A percentile compares a stretch with the other conserved stretches of the same genome.
These are phyloP conservation scores for Termitomyces sp. DNA, from an alignment of 768 basidiomycete species.

Conservation along the genomic window DNA sequence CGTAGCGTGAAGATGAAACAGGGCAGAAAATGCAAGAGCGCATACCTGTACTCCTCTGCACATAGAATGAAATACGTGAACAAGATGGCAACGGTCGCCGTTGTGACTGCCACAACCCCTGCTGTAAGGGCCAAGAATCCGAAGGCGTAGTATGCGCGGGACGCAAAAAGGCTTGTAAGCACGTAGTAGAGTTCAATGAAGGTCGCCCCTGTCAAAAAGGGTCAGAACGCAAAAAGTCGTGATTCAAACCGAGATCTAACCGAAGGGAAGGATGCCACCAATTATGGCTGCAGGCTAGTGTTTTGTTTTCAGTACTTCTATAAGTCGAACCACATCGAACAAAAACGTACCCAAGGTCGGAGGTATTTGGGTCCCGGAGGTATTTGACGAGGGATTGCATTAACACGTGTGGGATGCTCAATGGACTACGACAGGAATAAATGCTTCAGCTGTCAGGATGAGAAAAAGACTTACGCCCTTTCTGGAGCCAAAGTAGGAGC, in stretches of 20 bases:
- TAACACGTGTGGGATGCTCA: conserved; percentile 81
- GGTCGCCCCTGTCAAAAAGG: conserved; percentile 62
- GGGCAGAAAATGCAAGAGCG: not conserved
- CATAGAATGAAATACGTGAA: conserved; percentile 91
- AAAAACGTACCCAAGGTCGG: conserved; percentile 59
- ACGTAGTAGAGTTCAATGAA: conserved; percentile 95
- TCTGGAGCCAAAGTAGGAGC: conserved; percentile 80
- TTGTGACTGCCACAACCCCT: conserved; percentile 76
- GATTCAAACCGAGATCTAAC: conserved; percentile 31
- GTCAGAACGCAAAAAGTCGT: conserved; percentile 2
- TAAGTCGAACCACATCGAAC: not conserved
- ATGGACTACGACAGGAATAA: conserved; percentile 44
- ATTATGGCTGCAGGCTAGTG: conserved; percentile 63
- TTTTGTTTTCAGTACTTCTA: not conserved
- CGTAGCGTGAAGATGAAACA: not conserved
- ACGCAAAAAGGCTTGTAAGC: conserved; percentile 86
- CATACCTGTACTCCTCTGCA: conserved; percentile 88
- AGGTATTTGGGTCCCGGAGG: conserved; percentile 85
- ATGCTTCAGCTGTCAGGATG: not conserved
- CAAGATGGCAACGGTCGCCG: conserved; percentile 86
- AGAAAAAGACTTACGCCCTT: conserved; percentile 61
- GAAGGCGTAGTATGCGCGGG: conserved; percentile 92
- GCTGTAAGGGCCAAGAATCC: conserved; percentile 91
- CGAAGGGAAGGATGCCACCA: conserved; percentile 91
- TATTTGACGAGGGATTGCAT: conserved; percentile 94